Conservation (phyloP, 257 asterid genomes). For the Salvia hispanica region DNA sequence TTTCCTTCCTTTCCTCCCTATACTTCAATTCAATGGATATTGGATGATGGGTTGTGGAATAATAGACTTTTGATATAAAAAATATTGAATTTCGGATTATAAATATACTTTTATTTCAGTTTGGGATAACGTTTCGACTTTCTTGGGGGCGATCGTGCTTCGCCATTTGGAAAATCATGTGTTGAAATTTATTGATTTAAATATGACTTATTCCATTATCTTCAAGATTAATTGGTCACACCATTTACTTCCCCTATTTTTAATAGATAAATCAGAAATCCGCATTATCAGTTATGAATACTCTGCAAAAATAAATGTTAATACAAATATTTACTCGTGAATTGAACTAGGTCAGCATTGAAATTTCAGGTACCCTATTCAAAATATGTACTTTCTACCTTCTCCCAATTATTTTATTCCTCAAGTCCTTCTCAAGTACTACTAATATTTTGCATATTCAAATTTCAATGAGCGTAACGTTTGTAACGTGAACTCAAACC, state of each 20-base stretch:
- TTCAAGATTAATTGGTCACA: background rate
- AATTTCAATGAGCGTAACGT: background rate
- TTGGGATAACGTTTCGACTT: background rate
- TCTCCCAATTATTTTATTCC: background rate
- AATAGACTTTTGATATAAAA: too few relatives aligned
- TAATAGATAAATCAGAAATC: background rate
- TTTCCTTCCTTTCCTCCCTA: too few relatives aligned
- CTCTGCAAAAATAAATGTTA: too few relatives aligned
- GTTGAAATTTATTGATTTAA: background rate
- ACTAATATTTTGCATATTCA: background rate
- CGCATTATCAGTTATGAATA: too few relatives aligned
- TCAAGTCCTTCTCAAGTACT: background rate
- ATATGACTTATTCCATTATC: background rate
- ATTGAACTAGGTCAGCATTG: background rate
- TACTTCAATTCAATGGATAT: too few relatives aligned
- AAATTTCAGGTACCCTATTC: background rate
- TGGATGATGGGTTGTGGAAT: too few relatives aligned
- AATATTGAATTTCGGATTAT: background rate
- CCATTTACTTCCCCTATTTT: background rate
- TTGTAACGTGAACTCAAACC: background rate
- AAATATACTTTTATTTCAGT: background rate
- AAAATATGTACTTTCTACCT: background rate
- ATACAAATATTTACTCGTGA: too few relatives aligned
- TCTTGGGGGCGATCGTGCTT: constrained; percentile 3
- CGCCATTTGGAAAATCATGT: constrained; percentile 9